Conservation (phyloP, 345 rosid genomes). For the Angophora floribunda region DNA sequence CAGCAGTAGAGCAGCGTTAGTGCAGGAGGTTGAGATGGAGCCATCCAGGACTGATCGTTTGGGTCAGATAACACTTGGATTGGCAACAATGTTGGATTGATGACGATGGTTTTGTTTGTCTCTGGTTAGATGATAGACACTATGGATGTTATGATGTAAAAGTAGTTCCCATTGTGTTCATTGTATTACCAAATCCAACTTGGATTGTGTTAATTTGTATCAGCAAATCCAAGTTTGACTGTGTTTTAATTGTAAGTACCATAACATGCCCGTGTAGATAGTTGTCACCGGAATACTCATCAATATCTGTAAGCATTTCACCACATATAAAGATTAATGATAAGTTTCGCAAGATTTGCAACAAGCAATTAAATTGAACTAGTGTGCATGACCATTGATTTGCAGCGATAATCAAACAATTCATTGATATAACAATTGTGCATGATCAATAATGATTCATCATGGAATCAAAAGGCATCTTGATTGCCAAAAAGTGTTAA, state of each 20-base stretch:
- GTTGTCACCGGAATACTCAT: neutral
- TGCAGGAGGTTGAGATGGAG: no score
- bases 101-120: no score
- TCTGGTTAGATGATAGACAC: no score
- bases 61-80: no score
- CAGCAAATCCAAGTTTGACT: neutral
- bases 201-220: no score
- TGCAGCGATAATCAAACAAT: neutral
- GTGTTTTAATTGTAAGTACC: neutral
- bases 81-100: no score
- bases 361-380: neutral
- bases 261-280: neutral
- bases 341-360: neutral
- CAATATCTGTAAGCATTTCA: neutral
- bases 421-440: neutral
- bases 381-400: neutral
- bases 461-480: neutral
- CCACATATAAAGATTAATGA: neutral
- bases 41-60: no score
- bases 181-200: no score
- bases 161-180: no score
- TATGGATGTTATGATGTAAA: no score
- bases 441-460: neutral
- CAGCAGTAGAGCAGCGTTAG: no score
- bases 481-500: neutral